A percentile compares a stretch with the other conserved stretches of the same genome.
Evolutionary conservation across 2,329 filamentous ascomycete genomes (phyloP).

Genomic region (Botrytis sinoallii): DNA sequence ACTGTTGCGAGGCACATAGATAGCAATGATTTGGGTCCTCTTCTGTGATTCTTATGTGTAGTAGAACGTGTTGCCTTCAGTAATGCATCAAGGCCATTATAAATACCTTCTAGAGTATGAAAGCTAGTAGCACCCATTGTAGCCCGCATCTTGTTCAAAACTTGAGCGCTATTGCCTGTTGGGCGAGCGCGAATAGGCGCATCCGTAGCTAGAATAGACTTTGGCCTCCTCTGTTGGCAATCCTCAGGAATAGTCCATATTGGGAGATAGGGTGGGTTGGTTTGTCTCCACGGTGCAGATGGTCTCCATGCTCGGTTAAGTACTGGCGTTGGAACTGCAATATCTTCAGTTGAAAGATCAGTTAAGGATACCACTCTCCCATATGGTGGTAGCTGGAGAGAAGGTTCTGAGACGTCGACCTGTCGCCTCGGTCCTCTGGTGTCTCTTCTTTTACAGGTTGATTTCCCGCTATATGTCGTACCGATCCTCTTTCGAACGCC

Average conservation of each 20-base stretch:
- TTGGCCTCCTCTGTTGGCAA: background rate
- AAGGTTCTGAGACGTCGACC: background rate
- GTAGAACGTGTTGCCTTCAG: constrained; percentile 42
- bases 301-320: constrained; percentile 30
- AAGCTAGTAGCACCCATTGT: constrained; percentile 36
- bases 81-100: constrained; percentile 45
- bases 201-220: background rate
- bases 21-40: constrained; percentile 44
- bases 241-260: background rate
- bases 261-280: background rate
- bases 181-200: background rate
- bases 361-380: background rate
- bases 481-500: constrained; percentile 30
- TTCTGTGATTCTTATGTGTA: constrained; percentile 21
- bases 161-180: constrained; percentile 26
- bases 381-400: background rate
- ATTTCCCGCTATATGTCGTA: constrained; percentile 31
- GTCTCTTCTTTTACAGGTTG: constrained; percentile 25
- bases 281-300: background rate
- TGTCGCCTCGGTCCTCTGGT: background rate
- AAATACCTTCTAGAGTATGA: constrained; percentile 46
- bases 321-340: constrained; percentile 36
- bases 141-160: constrained; percentile 40
- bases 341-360: constrained; percentile 29
- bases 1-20: constrained; percentile 50